Evolutionary conservation across 768 basidiomycete species (phyloP), one percentile per base, ranked within the genome.

Genomic region (Austroboletus festivus): DNA sequence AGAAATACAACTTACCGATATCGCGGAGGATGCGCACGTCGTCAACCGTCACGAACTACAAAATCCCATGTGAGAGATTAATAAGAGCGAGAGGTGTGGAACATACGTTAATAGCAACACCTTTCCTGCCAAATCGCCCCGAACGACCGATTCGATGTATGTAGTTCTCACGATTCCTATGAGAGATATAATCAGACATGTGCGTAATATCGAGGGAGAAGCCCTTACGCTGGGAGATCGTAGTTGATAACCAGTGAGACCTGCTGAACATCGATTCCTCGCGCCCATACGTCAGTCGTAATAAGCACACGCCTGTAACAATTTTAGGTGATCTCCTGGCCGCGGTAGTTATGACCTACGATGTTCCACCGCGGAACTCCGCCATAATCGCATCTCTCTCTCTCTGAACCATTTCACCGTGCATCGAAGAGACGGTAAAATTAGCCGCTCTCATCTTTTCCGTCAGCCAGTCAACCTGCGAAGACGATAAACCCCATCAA

Each of bases 71-170:
- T 59, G 48, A 60, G 48, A 53, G 50, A 21, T 48, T 22, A 24
- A 44, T 20, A 16, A 55, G 31, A 42, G 42, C 44, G 50, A 23
- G 20, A 18, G 46, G 33, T 43, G 22, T 48, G 45, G 28, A 26
- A 72, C 86, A 37, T 63, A 96, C 94, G 72, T 98, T 99, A 73
- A 99, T 98, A 38, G 96, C 96, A 52, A 98, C 96, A 78, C 95
- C 96, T 74, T 99, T 99, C 60, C 96, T 80, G 59, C 96, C 96
- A 74, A 98, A 98, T 50, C 96, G 93, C 65, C 96, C 96, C 50
- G 94, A 96, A 53, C 96, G 93, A 70, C 96, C 96, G 66, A 98
- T 98, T 64, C 96, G 90, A 76, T 99, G 96, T 58, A 99, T 97
- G 75, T 99, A 99, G 71, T 99, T 97, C 81, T 97, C 95, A 78